These are phyloP conservation scores for Pezicula carpinea DNA, from an alignment of 2,329 filamentous ascomycete genomes.

Conservation along the genomic window DNA sequence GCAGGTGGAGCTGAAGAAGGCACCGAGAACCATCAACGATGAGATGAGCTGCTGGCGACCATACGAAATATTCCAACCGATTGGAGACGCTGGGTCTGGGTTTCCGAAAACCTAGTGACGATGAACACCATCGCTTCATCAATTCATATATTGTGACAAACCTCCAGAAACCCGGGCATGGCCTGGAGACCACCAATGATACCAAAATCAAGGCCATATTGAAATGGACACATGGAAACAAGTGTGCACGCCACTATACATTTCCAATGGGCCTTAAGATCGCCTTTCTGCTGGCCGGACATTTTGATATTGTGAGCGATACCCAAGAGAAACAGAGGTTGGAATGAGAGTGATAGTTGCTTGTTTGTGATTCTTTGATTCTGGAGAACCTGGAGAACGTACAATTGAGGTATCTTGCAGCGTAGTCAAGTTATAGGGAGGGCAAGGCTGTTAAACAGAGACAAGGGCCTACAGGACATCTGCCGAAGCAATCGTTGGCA, in stretches of 20 bases:
- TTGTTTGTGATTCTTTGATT: no score
- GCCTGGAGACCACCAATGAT: slow-evolving; percentile 13
- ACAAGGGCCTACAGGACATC: no score
- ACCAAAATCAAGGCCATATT: slow-evolving; percentile 18
- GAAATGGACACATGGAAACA: slow-evolving; percentile 18
- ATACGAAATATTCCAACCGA: slow-evolving; percentile 31
- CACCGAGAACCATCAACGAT: slow-evolving; percentile 46
- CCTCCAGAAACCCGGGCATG: slow-evolving; percentile 14
- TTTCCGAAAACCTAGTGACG: slow-evolving; percentile 43
- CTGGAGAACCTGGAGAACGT: no score
- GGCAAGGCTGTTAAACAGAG: no score
- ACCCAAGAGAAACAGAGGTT: no score
- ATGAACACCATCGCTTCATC: background rate
- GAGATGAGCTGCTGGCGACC: slow-evolving; percentile 49
- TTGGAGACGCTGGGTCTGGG: slow-evolving; percentile 3
- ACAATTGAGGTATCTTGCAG: no score
- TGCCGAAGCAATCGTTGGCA: no score
- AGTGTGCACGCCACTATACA: slow-evolving; percentile 14
- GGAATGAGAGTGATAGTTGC: no score
- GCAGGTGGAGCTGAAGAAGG: slow-evolving; percentile 41
- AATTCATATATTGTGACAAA: background rate
- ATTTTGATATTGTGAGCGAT: no score
- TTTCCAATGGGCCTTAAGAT: slow-evolving; percentile 12
- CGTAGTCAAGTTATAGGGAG: no score
- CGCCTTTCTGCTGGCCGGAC: no score